A percentile compares a stretch with the other conserved stretches of the same genome.
Evolutionary conservation across 805 yeast genomes (phyloP).

Genomic region (Cyberlindnera mississippiensis): DNA sequence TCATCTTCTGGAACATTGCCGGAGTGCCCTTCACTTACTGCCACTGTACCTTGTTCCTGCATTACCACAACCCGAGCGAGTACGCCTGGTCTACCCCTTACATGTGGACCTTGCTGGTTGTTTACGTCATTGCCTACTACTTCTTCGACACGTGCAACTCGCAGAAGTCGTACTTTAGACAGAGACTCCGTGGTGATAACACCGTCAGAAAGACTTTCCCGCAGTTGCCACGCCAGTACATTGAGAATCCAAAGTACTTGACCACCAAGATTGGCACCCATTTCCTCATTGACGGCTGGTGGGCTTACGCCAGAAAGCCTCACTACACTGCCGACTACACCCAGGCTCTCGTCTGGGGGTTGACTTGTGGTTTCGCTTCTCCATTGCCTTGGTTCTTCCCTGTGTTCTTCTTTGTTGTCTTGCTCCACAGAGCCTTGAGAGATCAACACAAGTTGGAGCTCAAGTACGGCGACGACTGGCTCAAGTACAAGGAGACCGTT

Average conservation of each 20-base stretch:
- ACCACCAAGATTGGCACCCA: conserved; percentile 80
- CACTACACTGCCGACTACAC: conserved; percentile 94
- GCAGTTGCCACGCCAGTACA: conserved; percentile 77
- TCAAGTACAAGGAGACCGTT: conserved; percentile 74
- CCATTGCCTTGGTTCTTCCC: conserved; percentile 98
- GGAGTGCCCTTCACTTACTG: conserved; percentile 99
- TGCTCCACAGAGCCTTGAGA: conserved; percentile 84
- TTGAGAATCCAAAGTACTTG: conserved; percentile 82
- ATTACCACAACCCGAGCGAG: conserved; percentile 78
- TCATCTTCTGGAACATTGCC: conserved; percentile 97
- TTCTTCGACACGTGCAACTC: conserved; percentile 94
- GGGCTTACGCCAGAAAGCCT: conserved; percentile 85
- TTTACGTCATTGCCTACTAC: conserved; percentile 71
- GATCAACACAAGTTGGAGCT: conserved; percentile 79
- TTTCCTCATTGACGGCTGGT: conserved; percentile 92
- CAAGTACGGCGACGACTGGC: conserved; percentile 96
- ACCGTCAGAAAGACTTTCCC: conserved; percentile 86
- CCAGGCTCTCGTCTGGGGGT: conserved; percentile 88
- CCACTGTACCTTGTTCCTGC: conserved; percentile 82
- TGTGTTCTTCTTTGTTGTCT: conserved; percentile 77
- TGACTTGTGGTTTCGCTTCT: conserved; percentile 81
- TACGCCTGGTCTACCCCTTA: conserved; percentile 68
- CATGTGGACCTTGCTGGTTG: conserved; percentile 50
- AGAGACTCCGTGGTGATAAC: conserved; percentile 75
- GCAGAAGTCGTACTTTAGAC: conserved; percentile 91